Evolutionary conservation across 176 grass and related monocot species (phyloP).

Genomic region (Ampelocalamus luodianensis): DNA sequence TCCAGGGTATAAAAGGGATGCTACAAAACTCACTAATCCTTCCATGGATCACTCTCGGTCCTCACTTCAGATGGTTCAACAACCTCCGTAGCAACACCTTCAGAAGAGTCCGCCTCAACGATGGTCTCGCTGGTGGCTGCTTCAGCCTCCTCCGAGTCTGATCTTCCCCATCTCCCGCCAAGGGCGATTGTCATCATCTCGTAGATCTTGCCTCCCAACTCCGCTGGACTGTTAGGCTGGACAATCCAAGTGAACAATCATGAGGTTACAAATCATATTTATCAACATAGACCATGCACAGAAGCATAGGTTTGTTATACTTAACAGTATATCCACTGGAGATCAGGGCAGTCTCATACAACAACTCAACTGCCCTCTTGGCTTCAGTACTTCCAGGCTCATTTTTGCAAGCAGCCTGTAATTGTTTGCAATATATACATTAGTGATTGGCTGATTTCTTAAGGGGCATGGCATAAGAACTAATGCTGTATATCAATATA

Average conservation of each 20-base stretch:
- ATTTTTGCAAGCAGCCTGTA: conserved; percentile 91
- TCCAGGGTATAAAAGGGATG: background rate
- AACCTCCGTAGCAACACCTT: conserved; percentile 48
- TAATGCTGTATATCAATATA: background rate
- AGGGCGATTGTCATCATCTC: conserved; percentile 96
- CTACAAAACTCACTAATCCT: conserved; percentile 44
- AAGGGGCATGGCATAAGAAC: background rate
- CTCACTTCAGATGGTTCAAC: conserved; percentile 82
- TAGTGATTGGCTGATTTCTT: background rate
- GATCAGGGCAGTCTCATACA: conserved; percentile 94
- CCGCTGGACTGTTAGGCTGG: conserved; percentile 84
- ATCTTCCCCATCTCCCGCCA: conserved; percentile 92
- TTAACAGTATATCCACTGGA: conserved; percentile 99
- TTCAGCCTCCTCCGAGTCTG: conserved; percentile 41
- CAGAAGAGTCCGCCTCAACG: background rate
- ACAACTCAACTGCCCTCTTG: conserved; percentile 75
- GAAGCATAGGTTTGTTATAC: conserved; percentile 13
- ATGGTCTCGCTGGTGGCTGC: conserved; percentile 8
- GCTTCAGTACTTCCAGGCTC: conserved; percentile 84
- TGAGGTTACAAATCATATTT: background rate
- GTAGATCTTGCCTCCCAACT: conserved; percentile 94
- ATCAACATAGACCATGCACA: background rate
- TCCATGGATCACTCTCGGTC: conserved; percentile 79
- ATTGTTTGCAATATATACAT: background rate
- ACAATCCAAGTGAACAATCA: conserved; percentile 15